These are phyloP conservation scores for Pseudogymnoascus pannorum DNA, from an alignment of 2,329 filamentous ascomycete genomes.

Conservation along the genomic window DNA sequence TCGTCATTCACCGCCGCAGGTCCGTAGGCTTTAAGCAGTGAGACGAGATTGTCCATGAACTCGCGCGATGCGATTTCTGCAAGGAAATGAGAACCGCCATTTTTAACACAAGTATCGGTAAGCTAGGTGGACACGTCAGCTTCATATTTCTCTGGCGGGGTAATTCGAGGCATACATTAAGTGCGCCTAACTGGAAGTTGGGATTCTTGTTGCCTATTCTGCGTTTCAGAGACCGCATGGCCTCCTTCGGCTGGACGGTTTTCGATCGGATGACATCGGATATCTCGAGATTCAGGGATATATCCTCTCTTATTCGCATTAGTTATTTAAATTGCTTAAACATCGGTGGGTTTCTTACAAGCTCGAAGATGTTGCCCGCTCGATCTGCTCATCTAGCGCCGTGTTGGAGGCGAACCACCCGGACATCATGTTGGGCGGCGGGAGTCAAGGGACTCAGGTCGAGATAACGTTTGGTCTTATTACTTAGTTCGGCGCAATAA, in stretches of 20 bases:
- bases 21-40: conserved; percentile 75
- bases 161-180: conserved; percentile 55
- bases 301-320: conserved; percentile 65
- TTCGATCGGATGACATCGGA: conserved; percentile 96
- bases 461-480: background rate
- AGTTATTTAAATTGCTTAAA: conserved; percentile 14
- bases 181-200: conserved; percentile 88
- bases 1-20: conserved; percentile 70
- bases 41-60: conserved; percentile 96
- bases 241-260: conserved; percentile 93
- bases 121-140: conserved; percentile 45
- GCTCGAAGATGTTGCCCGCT: conserved; percentile 88
- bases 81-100: conserved; percentile 92
- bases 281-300: conserved; percentile 94
- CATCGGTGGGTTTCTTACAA: conserved; percentile 50
- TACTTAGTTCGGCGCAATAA: background rate
- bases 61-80: conserved; percentile 91
- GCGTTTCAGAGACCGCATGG: conserved; percentile 91
- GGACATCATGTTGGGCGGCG: conserved; percentile 60
- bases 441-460: conserved; percentile 2
- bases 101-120: conserved; percentile 97
- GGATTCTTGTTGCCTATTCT: conserved; percentile 97
- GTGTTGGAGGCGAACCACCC: conserved; percentile 94
- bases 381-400: conserved; percentile 93
- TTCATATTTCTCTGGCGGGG: background rate